A percentile compares a stretch with the other conserved stretches of the same genome.
phyloP scores from a whole-genome alignment of 805 yeast genomes.

The Candida xyloterini region DNA sequence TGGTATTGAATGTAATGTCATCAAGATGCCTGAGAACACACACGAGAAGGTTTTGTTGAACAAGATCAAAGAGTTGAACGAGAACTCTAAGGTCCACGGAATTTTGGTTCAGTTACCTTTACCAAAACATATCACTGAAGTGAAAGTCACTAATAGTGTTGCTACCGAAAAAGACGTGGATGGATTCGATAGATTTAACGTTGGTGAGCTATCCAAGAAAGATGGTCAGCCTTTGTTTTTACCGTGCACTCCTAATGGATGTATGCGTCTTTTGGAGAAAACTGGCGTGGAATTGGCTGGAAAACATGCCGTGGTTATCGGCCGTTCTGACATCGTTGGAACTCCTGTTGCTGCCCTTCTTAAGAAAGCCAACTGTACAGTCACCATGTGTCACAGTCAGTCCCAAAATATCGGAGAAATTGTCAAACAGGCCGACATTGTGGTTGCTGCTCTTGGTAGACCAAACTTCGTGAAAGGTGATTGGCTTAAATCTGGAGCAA shows the following conservation, averaged over 20 bases:
- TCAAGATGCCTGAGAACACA: slow-evolving; percentile 55
- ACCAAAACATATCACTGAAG: slow-evolving; percentile 68
- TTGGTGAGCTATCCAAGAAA: slow-evolving; percentile 72
- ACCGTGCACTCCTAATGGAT: slow-evolving; percentile 86
- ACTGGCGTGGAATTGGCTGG: slow-evolving; percentile 58
- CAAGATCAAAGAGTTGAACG: slow-evolving; percentile 54
- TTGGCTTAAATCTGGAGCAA: slow-evolving; percentile 66
- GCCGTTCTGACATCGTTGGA: slow-evolving; percentile 85
- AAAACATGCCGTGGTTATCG: slow-evolving; percentile 76
- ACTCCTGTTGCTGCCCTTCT: slow-evolving; percentile 72
- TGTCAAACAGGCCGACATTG: slow-evolving; percentile 66
- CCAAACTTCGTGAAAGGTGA: slow-evolving; percentile 70
- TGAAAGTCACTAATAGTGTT: slow-evolving; percentile 64
- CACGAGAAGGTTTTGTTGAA: slow-evolving; percentile 55
- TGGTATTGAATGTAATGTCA: slow-evolving; percentile 57
- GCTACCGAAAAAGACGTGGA: slow-evolving; percentile 72
- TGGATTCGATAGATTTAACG: slow-evolving; percentile 76
- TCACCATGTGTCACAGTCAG: slow-evolving; percentile 69
- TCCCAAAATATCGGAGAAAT: slow-evolving; percentile 48
- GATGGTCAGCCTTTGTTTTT: slow-evolving; percentile 68
- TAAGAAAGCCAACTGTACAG: slow-evolving; percentile 71
- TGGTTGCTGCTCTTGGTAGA: slow-evolving; percentile 73
- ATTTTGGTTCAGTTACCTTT: slow-evolving; percentile 74
- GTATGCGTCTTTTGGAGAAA: slow-evolving; percentile 59
- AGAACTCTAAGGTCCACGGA: slow-evolving; percentile 62